Evolutionary conservation across 2,329 filamentous ascomycete genomes (phyloP).

Genomic region (Clarireedia hainanense): DNA sequence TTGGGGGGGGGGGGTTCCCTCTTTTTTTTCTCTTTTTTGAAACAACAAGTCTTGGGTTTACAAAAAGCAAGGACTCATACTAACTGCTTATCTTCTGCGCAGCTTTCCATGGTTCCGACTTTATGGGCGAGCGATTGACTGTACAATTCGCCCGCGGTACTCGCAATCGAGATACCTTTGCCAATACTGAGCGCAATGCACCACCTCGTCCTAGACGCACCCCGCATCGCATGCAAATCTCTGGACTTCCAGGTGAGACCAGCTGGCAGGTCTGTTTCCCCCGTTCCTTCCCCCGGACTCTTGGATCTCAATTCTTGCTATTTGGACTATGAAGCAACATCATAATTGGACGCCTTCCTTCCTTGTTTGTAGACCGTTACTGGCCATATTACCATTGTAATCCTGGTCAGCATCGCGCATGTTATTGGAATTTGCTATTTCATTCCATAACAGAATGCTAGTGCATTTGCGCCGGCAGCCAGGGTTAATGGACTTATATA

Average conservation of each 20-base stretch:
- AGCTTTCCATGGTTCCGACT: slow-evolving; percentile 81
- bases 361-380: slow-evolving; percentile 17
- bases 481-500: slow-evolving; percentile 23
- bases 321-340: slow-evolving; percentile 29
- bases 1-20: no score
- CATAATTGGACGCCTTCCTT: slow-evolving; percentile 28
- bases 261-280: slow-evolving; percentile 99
- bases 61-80: slow-evolving; percentile 10
- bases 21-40: neutral
- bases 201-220: slow-evolving; percentile 85
- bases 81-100: slow-evolving; percentile 19
- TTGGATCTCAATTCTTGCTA: slow-evolving; percentile 31
- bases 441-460: slow-evolving; percentile 26
- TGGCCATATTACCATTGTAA: slow-evolving; percentile 23
- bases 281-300: slow-evolving; percentile 44
- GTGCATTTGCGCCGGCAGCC: slow-evolving; percentile 30
- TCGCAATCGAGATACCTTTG: slow-evolving; percentile 58
- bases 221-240: slow-evolving; percentile 93
- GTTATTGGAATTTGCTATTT: slow-evolving; percentile 18
- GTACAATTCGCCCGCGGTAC: slow-evolving; percentile 96
- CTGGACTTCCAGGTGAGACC: slow-evolving; percentile 94
- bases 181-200: slow-evolving; percentile 52
- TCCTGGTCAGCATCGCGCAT: slow-evolving; percentile 26
- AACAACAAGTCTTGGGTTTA: neutral
- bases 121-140: slow-evolving; percentile 95